phyloP scores from a whole-genome alignment of 176 grass and related monocot genomes.

The Triticum aestivum region IWGSC_CS_RefSeq_v2.1 NC_057799.1:655458552-655459051 shows the following conservation, averaged over 20 bases:
- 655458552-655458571: background rate
- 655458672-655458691: background rate
- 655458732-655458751: slow-evolving; percentile 5
- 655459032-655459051: slow-evolving; percentile 79
- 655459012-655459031: slow-evolving; percentile 69
- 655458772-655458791: slow-evolving; percentile 95
- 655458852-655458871: slow-evolving; percentile 22
- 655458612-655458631: background rate
- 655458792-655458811: slow-evolving; percentile 80
- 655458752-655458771: slow-evolving; percentile 95
- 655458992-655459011: slow-evolving; percentile 48
- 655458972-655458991: slow-evolving; percentile 86
- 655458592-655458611: background rate
- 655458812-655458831: slow-evolving; percentile 73
- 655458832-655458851: slow-evolving; percentile 29
- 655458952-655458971: slow-evolving; percentile 85
- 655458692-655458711: slow-evolving; percentile 5
- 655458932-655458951: slow-evolving; percentile 46
- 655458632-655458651: background rate
- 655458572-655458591: background rate
- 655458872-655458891: background rate
- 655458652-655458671: background rate
- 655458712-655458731: background rate
- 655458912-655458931: background rate
- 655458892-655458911: background rate